Evolutionary conservation across 1,139 yeast species (phyloP), one percentile per base, ranked within the genome.

Genomic region (Diutina mesorugosa): DNA sequence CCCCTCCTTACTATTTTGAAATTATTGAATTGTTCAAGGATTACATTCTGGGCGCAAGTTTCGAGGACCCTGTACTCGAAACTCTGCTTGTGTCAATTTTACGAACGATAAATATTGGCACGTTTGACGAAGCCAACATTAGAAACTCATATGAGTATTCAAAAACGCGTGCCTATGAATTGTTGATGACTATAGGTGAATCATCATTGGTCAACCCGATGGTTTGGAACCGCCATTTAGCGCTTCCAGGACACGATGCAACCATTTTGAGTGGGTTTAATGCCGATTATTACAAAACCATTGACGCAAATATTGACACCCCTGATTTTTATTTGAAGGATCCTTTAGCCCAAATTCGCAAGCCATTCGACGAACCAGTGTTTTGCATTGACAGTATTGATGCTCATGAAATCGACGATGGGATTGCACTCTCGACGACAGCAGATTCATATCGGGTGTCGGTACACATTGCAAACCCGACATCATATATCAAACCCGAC

Each of bases 391-490:
- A 93, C 69, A 79, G 86, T 2, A 81, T 76, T 12, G 78, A 77
- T 51, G 97, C 98, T 0, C 86, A 87, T 63, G 99, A 93, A 68
- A 87, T 93, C 60, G 99, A 93, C 68, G 99, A 93, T 68, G 99
- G 98, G 54, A 77, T 93, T 32, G 83, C 96, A 0, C 71, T 93
- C 21, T 72, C 73, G 47, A 66, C 66, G 35, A 59, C 70, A 0
- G 69, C 68, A 0, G 68, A 69, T 1, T 64, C 66, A 4, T 79
- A 73, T 62, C 70, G 72, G 1, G 64, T 91, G 6, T 79, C 85
- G 45, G 76, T 90, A 7, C 97, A 88, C 68, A 82, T 93, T 59
- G 98, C 99, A 1, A 93, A 91, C 66, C 98, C 98, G 0, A 77
- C 90, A 0, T 84, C 95, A 0, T 83, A 74, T 63, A 68, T 83